Evolutionary conservation across 345 rosid species (phyloP).

Genomic region (rapeseed (Brassica napus)): Da-Ae NC_063436.1:26754001-26754500

Average conservation of each 20-base stretch:
- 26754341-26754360: slow-evolving; percentile 20
- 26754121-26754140: slow-evolving; percentile 21
- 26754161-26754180: background rate
- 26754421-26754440: slow-evolving; percentile 31
- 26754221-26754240: background rate
- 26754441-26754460: slow-evolving; percentile 14
- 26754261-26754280: background rate
- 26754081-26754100: background rate
- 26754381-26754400: slow-evolving; percentile 17
- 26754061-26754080: slow-evolving; percentile 15
- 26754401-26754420: slow-evolving; percentile 14
- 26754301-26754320: background rate
- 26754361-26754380: background rate
- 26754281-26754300: background rate
- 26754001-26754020: background rate
- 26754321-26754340: background rate
- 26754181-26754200: slow-evolving; percentile 23
- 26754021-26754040: slow-evolving; percentile 16
- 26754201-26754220: slow-evolving; percentile 7
- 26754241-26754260: background rate
- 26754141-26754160: slow-evolving; percentile 13
- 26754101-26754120: slow-evolving; percentile 10
- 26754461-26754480: slow-evolving; percentile 29
- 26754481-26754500: slow-evolving; percentile 35
- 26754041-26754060: slow-evolving; percentile 4